Base-by-base conservation (phyloP, 2,329 filamentous ascomycete genomes). In the Colletotrichum lupini region DNA sequence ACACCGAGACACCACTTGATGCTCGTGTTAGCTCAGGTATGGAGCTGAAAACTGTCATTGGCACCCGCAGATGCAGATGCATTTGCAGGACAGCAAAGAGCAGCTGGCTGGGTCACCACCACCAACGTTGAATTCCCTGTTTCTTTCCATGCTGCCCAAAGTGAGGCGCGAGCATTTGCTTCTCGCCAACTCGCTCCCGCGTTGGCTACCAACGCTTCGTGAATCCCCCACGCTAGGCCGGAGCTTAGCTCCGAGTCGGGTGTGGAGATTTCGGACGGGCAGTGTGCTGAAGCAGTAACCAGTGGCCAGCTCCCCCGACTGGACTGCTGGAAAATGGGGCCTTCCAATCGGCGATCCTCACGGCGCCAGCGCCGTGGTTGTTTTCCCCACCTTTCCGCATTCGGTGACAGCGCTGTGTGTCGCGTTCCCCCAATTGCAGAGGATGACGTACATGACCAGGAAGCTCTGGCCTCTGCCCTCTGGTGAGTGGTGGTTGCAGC, bases 371-470 rank as follows among this genome's bases (percentile, higher is more conserved):
- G 55, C 46, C 24, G 56, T 35, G 32, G 66, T 19, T 19, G 6
- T 42, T 42, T 7, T 11, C 42, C 42, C 61, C 60, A 42, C 56
- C n/a, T 24, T 68, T 37, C 71, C 71, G 61, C 67, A 46, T 73
- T 61, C 67, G 62, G 53, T 32, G 26, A 24, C 7, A 46, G 19
- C 32, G 24, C 22, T 42, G 37, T 42, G 37, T 42, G 37, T 42
- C 16, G 37, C 37, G 37, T 42, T 42, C 37, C 37, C 16, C 32
- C 24, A 49, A 22, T 56, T n/a, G 56, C 49, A 46, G 30, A 49
- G 26, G 61, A 73, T 73, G 71, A 73, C 71, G 71, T 65, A 73
- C 60, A 73, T 71, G 46, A 57, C 49, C 26, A 52, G 67, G 49
- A 22, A 73, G 71, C 67, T 73, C 56, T 73, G 67, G 71, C 67